phyloP scores from a whole-genome alignment of 1,284 basidiomycete genomes.

The Psilocybe mexicana region DNA sequence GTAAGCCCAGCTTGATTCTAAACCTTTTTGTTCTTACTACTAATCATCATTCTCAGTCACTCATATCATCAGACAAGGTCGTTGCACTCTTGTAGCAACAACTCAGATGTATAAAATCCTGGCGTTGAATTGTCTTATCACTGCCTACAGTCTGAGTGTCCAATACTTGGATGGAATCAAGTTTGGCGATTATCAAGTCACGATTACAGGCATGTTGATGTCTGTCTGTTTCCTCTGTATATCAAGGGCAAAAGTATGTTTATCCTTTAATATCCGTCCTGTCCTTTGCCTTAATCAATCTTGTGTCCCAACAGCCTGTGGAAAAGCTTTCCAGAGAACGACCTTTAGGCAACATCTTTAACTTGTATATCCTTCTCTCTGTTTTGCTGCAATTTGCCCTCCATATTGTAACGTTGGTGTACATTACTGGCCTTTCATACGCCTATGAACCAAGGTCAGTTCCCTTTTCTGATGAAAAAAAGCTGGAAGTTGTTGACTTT shows the following conservation, averaged over 20 bases:
- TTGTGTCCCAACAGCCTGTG: slow-evolving; percentile 45
- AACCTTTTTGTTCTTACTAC: slow-evolving; percentile 5
- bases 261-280: not conserved
- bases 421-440: slow-evolving; percentile 87
- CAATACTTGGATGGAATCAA: slow-evolving; percentile 98
- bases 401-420: slow-evolving; percentile 86
- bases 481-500: slow-evolving; percentile 10
- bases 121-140: slow-evolving; percentile 93
- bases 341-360: slow-evolving; percentile 93
- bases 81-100: slow-evolving; percentile 94
- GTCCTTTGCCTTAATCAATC: not conserved
- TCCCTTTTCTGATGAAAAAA: slow-evolving; percentile 40
- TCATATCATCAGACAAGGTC: slow-evolving; percentile 94
- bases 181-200: slow-evolving; percentile 95
- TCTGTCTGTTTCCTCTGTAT: slow-evolving; percentile 97
- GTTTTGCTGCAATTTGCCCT: slow-evolving; percentile 90
- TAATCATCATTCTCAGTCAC: slow-evolving; percentile 57
- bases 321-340: slow-evolving; percentile 91
- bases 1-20: slow-evolving; percentile 46
- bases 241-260: slow-evolving; percentile 87
- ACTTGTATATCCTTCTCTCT: slow-evolving; percentile 89
- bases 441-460: slow-evolving; percentile 58
- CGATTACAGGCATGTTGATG: slow-evolving; percentile 94
- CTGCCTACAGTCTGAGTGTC: slow-evolving; percentile 92
- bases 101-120: slow-evolving; percentile 99